These are phyloP conservation scores for Lachnellula cervina DNA, from an alignment of 2,329 filamentous ascomycete genomes.

Conservation along the genomic window DNA sequence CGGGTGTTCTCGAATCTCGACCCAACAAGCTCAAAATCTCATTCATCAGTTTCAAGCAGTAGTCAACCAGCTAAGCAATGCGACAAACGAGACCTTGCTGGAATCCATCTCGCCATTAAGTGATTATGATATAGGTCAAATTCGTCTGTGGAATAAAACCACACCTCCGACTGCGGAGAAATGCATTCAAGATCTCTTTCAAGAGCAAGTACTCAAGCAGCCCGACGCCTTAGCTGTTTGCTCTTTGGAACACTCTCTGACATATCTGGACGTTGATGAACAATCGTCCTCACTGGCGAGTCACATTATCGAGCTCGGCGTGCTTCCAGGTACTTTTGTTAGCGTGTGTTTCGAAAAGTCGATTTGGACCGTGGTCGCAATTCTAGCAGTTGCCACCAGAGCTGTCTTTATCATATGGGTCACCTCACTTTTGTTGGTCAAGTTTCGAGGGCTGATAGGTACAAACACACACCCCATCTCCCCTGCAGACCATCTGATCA, in stretches of 20 bases:
- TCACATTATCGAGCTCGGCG: conserved; percentile 8
- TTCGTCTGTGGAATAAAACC: not conserved
- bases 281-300: conserved; percentile 12
- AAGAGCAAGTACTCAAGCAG: not conserved
- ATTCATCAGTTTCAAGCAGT: not conserved
- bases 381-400: conserved; percentile 12
- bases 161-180: not conserved
- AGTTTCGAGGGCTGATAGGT: not conserved
- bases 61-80: not conserved
- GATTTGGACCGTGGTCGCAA: conserved; percentile 19
- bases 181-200: not conserved
- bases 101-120: not conserved
- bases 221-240: conserved; percentile 18
- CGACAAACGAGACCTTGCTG: not conserved
- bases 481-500: not conserved
- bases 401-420: not conserved
- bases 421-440: not conserved
- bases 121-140: not conserved
- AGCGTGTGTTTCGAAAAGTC: conserved; percentile 26
- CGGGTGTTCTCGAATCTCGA: not conserved
- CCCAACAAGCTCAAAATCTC: not conserved
- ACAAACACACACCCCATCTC: not conserved
- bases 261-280: conserved; percentile 17
- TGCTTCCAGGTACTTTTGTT: conserved; percentile 12
- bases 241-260: conserved; percentile 19